phyloP scores from a whole-genome alignment of 805 yeast species.

The Wickerhamomyces strasburgensis region DNA sequence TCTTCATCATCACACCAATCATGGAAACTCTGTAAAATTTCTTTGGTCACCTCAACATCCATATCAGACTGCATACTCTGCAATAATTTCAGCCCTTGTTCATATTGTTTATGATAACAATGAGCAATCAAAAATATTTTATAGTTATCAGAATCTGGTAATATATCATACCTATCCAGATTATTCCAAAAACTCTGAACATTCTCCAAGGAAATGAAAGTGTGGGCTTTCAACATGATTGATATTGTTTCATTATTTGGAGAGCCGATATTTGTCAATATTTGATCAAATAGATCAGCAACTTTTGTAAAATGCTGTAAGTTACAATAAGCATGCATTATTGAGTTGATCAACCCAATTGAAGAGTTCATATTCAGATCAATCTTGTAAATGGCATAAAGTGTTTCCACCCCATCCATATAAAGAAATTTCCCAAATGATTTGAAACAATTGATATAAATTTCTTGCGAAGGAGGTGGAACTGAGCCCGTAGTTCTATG shows the following conservation, averaged over 20 bases:
- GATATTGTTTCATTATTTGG: constrained; percentile 59
- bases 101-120: constrained; percentile 58
- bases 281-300: constrained; percentile 54
- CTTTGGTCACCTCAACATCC: constrained; percentile 39
- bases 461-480: constrained; percentile 46
- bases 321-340: constrained; percentile 60
- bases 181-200: constrained; percentile 61
- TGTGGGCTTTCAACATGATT: constrained; percentile 61
- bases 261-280: constrained; percentile 46
- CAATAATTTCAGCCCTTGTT: constrained; percentile 49
- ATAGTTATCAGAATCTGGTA: constrained; percentile 48
- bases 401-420: constrained; percentile 59
- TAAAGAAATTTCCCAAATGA: constrained; percentile 56
- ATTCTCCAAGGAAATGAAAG: constrained; percentile 46
- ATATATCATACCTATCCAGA: constrained; percentile 41
- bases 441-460: constrained; percentile 55
- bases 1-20: constrained; percentile 33
- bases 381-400: constrained; percentile 60
- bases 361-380: constrained; percentile 55
- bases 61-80: constrained; percentile 39
- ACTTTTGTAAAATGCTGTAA: constrained; percentile 52
- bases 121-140: constrained; percentile 64
- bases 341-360: constrained; percentile 51
- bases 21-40: constrained; percentile 42
- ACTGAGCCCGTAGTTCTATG: constrained; percentile 46